phyloP scores from a whole-genome alignment of 192 early-diverging fungal species.

The Coemansia sp. region DNA sequence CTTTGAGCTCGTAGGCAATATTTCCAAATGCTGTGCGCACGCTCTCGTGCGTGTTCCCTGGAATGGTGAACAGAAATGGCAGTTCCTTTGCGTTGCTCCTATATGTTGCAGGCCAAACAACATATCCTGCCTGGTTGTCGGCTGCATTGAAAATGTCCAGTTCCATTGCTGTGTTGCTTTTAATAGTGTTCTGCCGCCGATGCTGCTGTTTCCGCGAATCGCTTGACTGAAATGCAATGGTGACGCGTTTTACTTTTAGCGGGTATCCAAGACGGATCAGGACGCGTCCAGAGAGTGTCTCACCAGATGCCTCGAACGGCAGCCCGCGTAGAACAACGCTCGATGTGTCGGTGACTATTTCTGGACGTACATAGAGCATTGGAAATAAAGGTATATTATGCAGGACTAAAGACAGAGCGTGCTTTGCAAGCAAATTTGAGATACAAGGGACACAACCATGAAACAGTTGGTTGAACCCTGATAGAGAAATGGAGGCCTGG shows the following conservation, averaged over 20 bases:
- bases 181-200: slow-evolving; percentile 4
- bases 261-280: slow-evolving; percentile 31
- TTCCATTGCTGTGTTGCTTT: slow-evolving; percentile 2
- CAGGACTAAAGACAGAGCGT: background rate
- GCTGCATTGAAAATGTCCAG: slow-evolving; percentile 32
- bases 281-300: slow-evolving; percentile 33
- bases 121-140: slow-evolving; percentile 9
- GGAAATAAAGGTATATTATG: slow-evolving; percentile 3
- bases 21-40: slow-evolving; percentile 31
- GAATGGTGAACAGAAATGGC: slow-evolving; percentile 36
- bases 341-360: slow-evolving; percentile 28
- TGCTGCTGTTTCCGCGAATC: slow-evolving; percentile 3
- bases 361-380: slow-evolving; percentile 39
- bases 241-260: slow-evolving; percentile 29
- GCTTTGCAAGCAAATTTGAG: background rate
- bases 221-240: slow-evolving; percentile 20
- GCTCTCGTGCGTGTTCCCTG: slow-evolving; percentile 37
- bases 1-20: slow-evolving; percentile 40
- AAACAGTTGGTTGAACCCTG: background rate
- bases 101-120: slow-evolving; percentile 16
- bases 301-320: slow-evolving; percentile 35
- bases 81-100: slow-evolving; percentile 19
- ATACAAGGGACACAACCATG: background rate
- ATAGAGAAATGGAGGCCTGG: background rate
- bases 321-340: slow-evolving; percentile 24